Base-by-base conservation (phyloP, 768 basidiomycete species). In the Leccinum fibrillosum region DNA sequence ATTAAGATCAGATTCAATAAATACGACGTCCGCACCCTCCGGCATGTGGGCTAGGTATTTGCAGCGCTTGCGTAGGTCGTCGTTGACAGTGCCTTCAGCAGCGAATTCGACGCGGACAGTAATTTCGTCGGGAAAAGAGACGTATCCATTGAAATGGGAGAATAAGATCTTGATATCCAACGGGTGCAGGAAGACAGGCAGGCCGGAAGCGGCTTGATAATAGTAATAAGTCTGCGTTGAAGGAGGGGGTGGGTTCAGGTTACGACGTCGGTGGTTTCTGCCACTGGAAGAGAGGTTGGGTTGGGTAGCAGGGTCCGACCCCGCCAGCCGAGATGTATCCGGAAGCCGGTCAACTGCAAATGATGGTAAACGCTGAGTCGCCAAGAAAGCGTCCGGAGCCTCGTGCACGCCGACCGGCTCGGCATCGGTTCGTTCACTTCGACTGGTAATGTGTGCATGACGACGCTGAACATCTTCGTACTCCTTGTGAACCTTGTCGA, bases 21-120 rank as follows among this genome's bases (percentile, higher is more conserved):
- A 98, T 23, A 94, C 88, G 48, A 98, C 92, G 66, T 98, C 95
- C 37, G 92, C 88, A 47, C 92, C 88, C 57, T 92, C 88, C 1
- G 95, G 92, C 64, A 98, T 80, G 72, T 98, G 95, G 4, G 86
- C 85, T 60, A 99, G 87, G 72, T 98, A 98, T 70, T 95, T 96
- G 79, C 93, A 98, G 32, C 95, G 87, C 73, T 93, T 91, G 50
- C 95, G 86, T 26, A 99, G 78, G 59, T 97, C 94, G 59, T 95
- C 94, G 71, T 96, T 92, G 63, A 99, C 88, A 1, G 89, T 84
- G 47, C 90, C 84, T 69, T 91, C 88, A 2, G 83, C 79, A 23
- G 82, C 78, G 13, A 85, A 85, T 64, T 93, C 91, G 28, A 97
- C 87, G n/a, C 84, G 82, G 32, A 97, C 80, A 5, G 81, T 80